Conservation (phyloP, 352 stramenopile species). For the Globisporangium radiosum region DNA sequence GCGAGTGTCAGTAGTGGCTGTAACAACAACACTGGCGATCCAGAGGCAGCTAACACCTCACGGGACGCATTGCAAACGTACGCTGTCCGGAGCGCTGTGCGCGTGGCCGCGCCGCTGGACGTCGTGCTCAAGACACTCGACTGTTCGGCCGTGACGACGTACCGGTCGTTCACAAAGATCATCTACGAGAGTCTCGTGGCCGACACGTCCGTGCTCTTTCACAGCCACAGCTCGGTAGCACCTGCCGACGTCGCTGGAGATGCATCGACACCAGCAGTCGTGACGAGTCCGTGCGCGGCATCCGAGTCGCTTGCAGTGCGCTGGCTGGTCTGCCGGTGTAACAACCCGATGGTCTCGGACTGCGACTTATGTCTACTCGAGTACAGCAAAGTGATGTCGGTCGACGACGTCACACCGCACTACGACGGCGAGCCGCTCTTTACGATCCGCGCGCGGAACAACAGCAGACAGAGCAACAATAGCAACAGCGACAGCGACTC, state of each 20-base stretch:
- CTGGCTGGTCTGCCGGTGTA: constrained; percentile 63
- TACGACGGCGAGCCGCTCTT: constrained; percentile 11
- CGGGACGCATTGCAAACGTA: constrained; percentile 16
- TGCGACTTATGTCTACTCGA: constrained; percentile 70
- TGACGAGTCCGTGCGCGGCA: not conserved
- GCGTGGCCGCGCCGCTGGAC: constrained; percentile 42
- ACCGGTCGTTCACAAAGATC: constrained; percentile 69
- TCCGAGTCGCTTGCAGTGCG: constrained; percentile 53
- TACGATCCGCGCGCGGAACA: constrained; percentile 24
- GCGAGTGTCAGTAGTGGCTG: not conserved
- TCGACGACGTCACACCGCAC: constrained; percentile 32
- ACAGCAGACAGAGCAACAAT: constrained; percentile 15
- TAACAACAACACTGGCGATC: too few species aligned
- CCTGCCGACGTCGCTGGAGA: not conserved
- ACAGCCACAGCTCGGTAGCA: constrained; percentile 23
- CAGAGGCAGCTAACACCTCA: not conserved
- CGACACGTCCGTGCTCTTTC: constrained; percentile 72
- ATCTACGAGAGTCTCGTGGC: constrained; percentile 67
- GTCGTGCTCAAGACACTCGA: constrained; percentile 59
- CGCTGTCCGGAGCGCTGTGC: constrained; percentile 51
- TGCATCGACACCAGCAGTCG: not conserved
- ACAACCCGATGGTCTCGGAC: constrained; percentile 56
- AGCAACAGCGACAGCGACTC: constrained; percentile 11
- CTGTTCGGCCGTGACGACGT: constrained; percentile 37
- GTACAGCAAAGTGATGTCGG: constrained; percentile 55